Conservation (phyloP, 192 early-diverging fungal genomes). For the Haplosporangium gracile region DNA sequence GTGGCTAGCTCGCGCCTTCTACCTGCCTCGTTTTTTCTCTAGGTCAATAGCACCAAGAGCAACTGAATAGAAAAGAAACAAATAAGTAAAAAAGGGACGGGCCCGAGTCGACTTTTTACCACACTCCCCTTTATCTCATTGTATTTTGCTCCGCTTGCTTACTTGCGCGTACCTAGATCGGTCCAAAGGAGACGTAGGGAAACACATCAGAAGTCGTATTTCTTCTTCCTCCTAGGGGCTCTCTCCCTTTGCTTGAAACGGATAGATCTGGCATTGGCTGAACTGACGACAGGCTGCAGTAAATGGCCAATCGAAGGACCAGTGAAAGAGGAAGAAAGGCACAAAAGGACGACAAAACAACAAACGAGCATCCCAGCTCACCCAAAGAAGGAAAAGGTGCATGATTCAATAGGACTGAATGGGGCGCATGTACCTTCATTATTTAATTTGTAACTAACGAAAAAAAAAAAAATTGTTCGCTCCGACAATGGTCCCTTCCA, state of each 20-base stretch:
- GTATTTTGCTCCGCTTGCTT: not conserved
- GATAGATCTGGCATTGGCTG: too few relatives aligned
- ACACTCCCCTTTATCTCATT: not conserved
- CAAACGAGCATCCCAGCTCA: too few relatives aligned
- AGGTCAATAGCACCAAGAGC: not conserved
- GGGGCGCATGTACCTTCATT: not conserved
- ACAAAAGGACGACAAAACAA: too few relatives aligned
- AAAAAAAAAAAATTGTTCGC: not conserved
- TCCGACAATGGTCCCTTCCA: not conserved
- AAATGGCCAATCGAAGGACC: too few relatives aligned
- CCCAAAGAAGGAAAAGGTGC: not conserved
- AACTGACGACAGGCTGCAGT: too few relatives aligned
- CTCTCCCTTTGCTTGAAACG: too few relatives aligned
- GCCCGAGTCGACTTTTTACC: slow-evolving; percentile 1
- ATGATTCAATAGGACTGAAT: slow-evolving; percentile 2
- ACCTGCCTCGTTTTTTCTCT: too few relatives aligned
- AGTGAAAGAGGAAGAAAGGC: too few relatives aligned
- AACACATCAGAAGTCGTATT: not conserved
- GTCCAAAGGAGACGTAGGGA: not conserved
- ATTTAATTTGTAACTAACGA: not conserved
- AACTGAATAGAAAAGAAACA: not conserved
- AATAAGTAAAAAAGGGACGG: not conserved
- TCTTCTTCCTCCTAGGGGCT: too few relatives aligned
- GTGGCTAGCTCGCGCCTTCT: not conserved
- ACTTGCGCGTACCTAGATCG: not conserved